Evolutionary conservation across 192 early-diverging fungal genomes (phyloP).

Genomic region (Pilobolus umbonatus): DNA sequence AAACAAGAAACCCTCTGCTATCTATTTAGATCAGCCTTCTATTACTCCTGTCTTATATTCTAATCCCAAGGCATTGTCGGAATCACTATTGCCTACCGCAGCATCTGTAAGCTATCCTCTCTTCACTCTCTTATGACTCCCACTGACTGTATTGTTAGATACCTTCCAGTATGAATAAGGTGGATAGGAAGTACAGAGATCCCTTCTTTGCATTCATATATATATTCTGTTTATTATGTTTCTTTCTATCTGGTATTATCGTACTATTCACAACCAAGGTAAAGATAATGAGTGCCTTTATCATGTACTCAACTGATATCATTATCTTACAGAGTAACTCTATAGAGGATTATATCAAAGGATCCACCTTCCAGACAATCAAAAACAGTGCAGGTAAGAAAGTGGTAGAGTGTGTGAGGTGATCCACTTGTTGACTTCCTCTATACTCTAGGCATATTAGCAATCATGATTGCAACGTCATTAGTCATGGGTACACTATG

Average conservation of each 20-base stretch:
- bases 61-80: conserved; percentile 37
- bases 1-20: conserved; percentile 45
- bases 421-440: too few relatives aligned
- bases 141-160: conserved; percentile 8
- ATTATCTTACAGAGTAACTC: conserved; percentile 9
- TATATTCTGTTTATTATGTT: conserved; percentile 26
- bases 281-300: conserved; percentile 13
- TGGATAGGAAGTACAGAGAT: conserved; percentile 46
- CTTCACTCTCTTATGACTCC: neutral
- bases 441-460: conserved; percentile 30
- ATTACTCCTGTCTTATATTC: conserved; percentile 26
- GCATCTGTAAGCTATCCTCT: conserved; percentile 31
- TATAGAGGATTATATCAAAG: conserved; percentile 25
- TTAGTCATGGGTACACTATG: conserved; percentile 26
- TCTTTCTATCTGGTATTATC: conserved; percentile 39
- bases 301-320: neutral
- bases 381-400: conserved; percentile 43
- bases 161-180: conserved; percentile 37
- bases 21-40: conserved; percentile 46
- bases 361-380: conserved; percentile 38
- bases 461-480: conserved; percentile 30
- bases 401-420: too few relatives aligned
- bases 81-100: conserved; percentile 42
- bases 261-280: conserved; percentile 49
- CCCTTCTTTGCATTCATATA: conserved; percentile 44